Evolutionary conservation across 495 filamentous ascomycete species (phyloP).

Genomic region (Aspergillus affinis): DNA sequence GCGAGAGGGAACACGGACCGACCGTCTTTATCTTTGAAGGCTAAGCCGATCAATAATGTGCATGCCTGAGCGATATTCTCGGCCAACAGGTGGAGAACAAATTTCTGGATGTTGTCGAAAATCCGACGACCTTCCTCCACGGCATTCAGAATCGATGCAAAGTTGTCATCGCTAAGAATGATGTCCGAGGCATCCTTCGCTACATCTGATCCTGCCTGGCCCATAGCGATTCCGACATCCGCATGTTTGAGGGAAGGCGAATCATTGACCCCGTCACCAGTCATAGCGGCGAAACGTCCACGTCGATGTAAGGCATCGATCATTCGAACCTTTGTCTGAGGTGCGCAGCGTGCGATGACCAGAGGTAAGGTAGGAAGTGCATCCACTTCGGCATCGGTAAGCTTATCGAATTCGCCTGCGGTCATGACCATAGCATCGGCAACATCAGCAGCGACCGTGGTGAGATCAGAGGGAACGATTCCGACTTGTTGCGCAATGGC

Average conservation of each 20-base stretch:
- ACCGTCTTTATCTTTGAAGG: constrained; percentile 61
- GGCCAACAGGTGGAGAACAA: constrained; percentile 68
- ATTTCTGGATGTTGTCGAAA: constrained; percentile 79
- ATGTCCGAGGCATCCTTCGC: constrained; percentile 83
- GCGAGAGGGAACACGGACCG: constrained; percentile 74
- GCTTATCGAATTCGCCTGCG: constrained; percentile 63
- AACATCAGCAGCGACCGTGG: constrained; percentile 50
- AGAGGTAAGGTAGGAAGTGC: constrained; percentile 61
- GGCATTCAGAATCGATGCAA: constrained; percentile 74
- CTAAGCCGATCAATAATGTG: constrained; percentile 66
- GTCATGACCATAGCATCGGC: constrained; percentile 67
- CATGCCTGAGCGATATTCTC: constrained; percentile 71
- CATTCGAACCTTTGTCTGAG: constrained; percentile 75
- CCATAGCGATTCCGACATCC: constrained; percentile 87
- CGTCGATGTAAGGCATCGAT: constrained; percentile 71
- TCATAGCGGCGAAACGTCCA: constrained; percentile 70
- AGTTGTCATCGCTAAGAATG: constrained; percentile 82
- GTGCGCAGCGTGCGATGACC: constrained; percentile 70
- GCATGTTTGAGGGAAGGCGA: constrained; percentile 76
- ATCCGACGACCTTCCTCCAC: constrained; percentile 72
- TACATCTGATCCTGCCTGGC: constrained; percentile 72
- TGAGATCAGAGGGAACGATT: constrained; percentile 59
- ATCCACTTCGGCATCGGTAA: constrained; percentile 65
- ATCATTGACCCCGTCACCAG: constrained; percentile 90
- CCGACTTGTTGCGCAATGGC: constrained; percentile 67